These are phyloP conservation scores for Fusarium sp. DNA, from an alignment of 2,329 filamentous ascomycete species.

Conservation along the genomic window DNA sequence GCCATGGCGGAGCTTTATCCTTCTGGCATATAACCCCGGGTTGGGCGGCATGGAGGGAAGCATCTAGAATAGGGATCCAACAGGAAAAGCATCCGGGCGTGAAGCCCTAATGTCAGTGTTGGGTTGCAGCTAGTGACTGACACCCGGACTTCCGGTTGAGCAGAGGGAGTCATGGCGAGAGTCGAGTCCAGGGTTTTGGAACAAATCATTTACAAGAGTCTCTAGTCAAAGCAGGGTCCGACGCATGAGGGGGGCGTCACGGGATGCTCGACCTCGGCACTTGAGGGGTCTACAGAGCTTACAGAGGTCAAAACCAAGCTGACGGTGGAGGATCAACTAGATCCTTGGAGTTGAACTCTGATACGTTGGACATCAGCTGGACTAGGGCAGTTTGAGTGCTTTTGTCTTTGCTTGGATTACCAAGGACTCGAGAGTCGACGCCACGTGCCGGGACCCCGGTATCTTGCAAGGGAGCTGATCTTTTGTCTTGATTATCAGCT, in stretches of 20 bases:
- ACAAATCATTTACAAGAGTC: neutral
- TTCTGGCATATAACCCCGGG: neutral
- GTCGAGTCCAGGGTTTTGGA: neutral
- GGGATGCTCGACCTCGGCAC: constrained; percentile 24
- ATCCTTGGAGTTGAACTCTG: constrained; percentile 5
- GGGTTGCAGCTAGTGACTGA: constrained; percentile 21
- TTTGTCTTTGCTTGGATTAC: constrained; percentile 10
- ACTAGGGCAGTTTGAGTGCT: neutral
- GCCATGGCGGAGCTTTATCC: neutral
- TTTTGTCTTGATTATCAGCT: neutral
- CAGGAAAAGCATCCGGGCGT: constrained; percentile 30
- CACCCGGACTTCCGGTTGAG: constrained; percentile 17
- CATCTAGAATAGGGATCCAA: constrained; percentile 14
- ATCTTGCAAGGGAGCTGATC: neutral
- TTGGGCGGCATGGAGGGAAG: neutral
- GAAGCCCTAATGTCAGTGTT: neutral
- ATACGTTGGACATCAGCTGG: constrained; percentile 8
- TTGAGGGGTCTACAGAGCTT: constrained; percentile 19
- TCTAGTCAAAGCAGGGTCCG: constrained; percentile 15
- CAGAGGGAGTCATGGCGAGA: neutral
- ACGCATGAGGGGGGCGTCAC: constrained; percentile 32
- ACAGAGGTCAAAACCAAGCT: neutral
- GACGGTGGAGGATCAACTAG: neutral
- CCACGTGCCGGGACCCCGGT: constrained; percentile 16
- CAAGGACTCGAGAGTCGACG: neutral